Evolutionary conservation across 2,329 filamentous ascomycete species (phyloP).

Genomic region (Rutstroemia sydowiana): DNA sequence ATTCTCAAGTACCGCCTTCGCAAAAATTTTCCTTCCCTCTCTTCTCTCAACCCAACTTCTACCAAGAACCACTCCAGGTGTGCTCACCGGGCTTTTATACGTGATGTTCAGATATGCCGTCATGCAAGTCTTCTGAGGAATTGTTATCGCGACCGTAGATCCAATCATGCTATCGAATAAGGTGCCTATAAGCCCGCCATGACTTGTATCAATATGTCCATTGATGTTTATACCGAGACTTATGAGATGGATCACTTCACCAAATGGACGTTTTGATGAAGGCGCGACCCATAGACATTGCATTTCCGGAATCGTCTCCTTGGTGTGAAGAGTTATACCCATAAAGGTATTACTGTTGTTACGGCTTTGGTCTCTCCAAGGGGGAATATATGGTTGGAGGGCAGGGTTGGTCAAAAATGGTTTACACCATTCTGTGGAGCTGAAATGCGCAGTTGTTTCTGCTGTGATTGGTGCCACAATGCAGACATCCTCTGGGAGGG

Average conservation of each 20-base stretch:
- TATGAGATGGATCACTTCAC: conserved; percentile 15
- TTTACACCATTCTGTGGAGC: conserved; percentile 13
- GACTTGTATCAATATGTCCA: conserved; percentile 46
- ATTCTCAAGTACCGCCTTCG: conserved; percentile 42
- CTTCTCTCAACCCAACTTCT: conserved; percentile 37
- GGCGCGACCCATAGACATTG: conserved; percentile 17
- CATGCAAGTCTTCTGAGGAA: conserved; percentile 17
- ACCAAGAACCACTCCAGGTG: conserved; percentile 41
- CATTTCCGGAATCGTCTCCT: conserved; percentile 17
- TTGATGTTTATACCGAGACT: conserved; percentile 45
- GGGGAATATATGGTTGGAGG: conserved; percentile 14
- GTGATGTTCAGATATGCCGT: conserved; percentile 49
- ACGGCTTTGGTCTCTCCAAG: conserved; percentile 1
- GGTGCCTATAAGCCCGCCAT: conserved; percentile 52
- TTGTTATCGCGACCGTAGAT: conserved; percentile 8
- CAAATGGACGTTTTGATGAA: neutral
- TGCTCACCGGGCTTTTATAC: conserved; percentile 45
- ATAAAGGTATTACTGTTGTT: conserved; percentile 15
- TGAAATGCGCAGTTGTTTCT: conserved; percentile 15
- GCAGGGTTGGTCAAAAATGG: conserved; percentile 16
- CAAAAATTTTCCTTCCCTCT: conserved; percentile 48
- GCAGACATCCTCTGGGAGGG: neutral
- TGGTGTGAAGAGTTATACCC: neutral
- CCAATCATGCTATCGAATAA: conserved; percentile 50
- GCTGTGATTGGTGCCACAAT: neutral